Evolutionary conservation across 805 yeast species (phyloP), one percentile per base, ranked within the genome.

Genomic region (Wickerhamiella lipophila): DNA sequence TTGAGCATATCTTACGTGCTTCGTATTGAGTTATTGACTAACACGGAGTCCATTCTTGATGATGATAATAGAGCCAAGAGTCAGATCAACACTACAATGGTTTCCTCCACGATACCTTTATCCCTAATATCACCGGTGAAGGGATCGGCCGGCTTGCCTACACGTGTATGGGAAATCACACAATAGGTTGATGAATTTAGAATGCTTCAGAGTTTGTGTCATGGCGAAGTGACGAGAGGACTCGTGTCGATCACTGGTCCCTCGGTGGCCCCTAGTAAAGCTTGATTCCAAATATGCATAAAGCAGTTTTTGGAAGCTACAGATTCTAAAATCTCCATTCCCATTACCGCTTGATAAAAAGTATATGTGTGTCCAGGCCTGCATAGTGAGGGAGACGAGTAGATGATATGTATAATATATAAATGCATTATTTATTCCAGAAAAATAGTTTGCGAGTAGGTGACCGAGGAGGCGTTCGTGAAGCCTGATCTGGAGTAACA

Each of bases 31-130:
- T 36, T 45, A 21, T 16, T 26, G 11, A 29, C 40, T 35, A 26
- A 30, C n/a, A 22, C 13, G 6, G 39, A 30, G 32, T 6, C 29
- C 4, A 34, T 21, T 3, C 32, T 34, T 15, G 36, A 26, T 29
- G 27, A 16, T 13, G n/a, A 21, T 9, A 21, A 15, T 4, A 19
- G 9, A 9, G 23, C 27, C 3, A 29, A 22, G 6, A 15, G 43
- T 16, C 32, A 27, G 4, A 8, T 47, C 4, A n/a, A 13, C 13
- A 42, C 47, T 3, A 41, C 42, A 12, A 22, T 35, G 12, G 30
- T 47, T 2, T 42, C 46, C 21, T 42, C 38, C 29, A 53, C 56
- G 2, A 53, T 58, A n/a, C 61, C 61, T 1, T 15, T 58, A 9
- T 25, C 47, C 1, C 46, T 58, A 1, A 48, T 58, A 19, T 58